Evolutionary conservation across 1,284 basidiomycete species (phyloP), one percentile per base, ranked within the genome.

Genomic region (Naganishia albida): DNA sequence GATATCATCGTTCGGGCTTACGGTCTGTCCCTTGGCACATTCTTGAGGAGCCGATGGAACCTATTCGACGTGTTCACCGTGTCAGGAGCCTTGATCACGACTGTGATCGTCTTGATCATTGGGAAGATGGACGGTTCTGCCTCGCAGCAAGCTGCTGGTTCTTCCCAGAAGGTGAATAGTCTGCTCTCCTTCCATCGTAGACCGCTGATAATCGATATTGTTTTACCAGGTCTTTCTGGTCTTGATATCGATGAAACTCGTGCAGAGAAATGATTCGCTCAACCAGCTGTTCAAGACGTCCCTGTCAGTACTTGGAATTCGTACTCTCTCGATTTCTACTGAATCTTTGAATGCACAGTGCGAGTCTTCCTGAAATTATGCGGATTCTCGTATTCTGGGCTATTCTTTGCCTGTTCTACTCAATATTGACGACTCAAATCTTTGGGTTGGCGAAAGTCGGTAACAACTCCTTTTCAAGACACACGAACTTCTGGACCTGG

Each of bases 251-350:
- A 88, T 98, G 83, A 99, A 99, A 80, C 84, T 99, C 25, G 91
- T 97, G 1, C 92, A 97, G 75, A 85, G 90, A 57, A 89, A 88
- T 67, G 88, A 93, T 73, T 87, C 86, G 69, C 82, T 99, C 66
- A 98, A 98, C 73, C 92, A 96, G 79, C 82, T 99, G 20, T 98
- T 98, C 85, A 97, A 97, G 80, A 97, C 93, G 7, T 91, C 92
- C 1, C 85, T 91, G 90, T 93, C 81, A 70, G 91, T 83, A n/a
- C 60, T 51, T 34, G 7, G 23, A 2, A 51, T 42, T 25, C 18
- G 55, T 26, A 18, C 16, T 25, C 60, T 44, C 38, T 20, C 50
- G 63, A 26, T 18, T 48, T 39, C 30, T 23, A 28, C 38, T 48
- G 43, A 60, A n/a, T n/a, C 8, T 3, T 26, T 43, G 30, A 23